Base-by-base conservation (phyloP, 2,329 filamentous ascomycete species). In the Beauveria sp. region DNA sequence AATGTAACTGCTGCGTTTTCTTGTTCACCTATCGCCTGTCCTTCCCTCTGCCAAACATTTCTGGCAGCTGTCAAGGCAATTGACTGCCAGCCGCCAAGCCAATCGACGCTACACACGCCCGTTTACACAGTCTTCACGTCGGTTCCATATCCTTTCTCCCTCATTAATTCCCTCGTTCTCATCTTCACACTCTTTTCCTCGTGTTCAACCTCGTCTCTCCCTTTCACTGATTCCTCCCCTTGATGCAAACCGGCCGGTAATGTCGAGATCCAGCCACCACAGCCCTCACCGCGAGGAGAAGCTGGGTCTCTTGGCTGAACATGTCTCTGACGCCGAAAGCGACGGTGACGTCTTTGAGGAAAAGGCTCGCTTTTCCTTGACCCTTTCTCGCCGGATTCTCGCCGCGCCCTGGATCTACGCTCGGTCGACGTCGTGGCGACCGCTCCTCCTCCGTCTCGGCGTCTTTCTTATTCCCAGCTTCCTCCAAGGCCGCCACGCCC, bases 401-500 rank as follows among this genome's bases (percentile, higher is more conserved):
- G 69, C 70, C 38, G 66, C 65, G 30, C 72, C 66, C 51, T 67
- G 69, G 24, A 66, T 66, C 52, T 70, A 69, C 59, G 22, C 72
- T 10, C 67, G 69, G 26, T 69, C 70, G 60, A 65, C 76, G 38
- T 72, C 75, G 50, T 77, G 73, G 72, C 70, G 71, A 16, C 65
- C 71, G n/a, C 65, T 73, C n/a, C 60, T 77, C 2, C 63, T 77
- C 55, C 76, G 77, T 16, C 66, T 70, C 26, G 67, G 68, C 63
- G 67, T 79, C 65, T 82, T 82, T 67, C 70, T 83, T 18, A 69
- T 80, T n/a, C 81, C 81, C n/a, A 81, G 77, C 69, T 83, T 83
- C 65, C 65, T 82, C 51, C 79, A 81, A 55, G 73, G 75, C 53
- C 74, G 75, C 30, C 69, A 77, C 62, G 72, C 72, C 40, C 71